Evolutionary conservation across 148 eudicot species (phyloP).

Genomic region (Arctostaphylos glauca): DNA sequence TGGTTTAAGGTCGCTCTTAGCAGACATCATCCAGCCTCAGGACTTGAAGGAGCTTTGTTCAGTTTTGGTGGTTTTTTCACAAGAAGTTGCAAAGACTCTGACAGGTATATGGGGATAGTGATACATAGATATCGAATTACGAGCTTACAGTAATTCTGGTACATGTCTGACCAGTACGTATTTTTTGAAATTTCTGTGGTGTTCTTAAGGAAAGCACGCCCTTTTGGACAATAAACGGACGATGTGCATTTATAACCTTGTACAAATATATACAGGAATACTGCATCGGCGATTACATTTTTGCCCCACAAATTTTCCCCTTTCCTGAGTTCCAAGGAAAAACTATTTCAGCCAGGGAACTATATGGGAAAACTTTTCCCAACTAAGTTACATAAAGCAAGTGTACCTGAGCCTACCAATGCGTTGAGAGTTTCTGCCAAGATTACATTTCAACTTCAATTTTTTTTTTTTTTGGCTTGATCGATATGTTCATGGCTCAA

Average conservation of each 20-base stretch:
- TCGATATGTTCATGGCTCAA: neutral
- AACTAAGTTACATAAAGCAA: neutral
- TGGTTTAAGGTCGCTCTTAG: conserved; percentile 78
- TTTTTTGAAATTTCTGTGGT: neutral
- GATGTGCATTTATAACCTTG: neutral
- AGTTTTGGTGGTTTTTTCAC: conserved; percentile 78
- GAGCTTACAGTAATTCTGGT: conserved; percentile 14
- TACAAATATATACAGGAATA: neutral
- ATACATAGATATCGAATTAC: neutral
- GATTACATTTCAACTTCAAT: neutral
- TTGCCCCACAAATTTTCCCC: neutral
- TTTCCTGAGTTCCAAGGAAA: neutral
- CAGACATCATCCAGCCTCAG: conserved; percentile 87
- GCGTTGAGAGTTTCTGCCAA: neutral
- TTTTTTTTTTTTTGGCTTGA: neutral
- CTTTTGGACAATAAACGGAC: neutral
- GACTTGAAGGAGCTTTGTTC: conserved; percentile 94
- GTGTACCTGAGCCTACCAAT: neutral
- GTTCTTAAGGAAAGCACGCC: neutral
- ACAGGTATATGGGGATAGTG: conserved; percentile 46
- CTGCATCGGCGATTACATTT: neutral
- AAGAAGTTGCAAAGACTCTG: conserved; percentile 77
- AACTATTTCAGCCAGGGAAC: neutral
- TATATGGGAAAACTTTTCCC: neutral
- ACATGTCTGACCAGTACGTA: neutral